Conservation (phyloP, 2,329 filamentous ascomycete species). For the Metarhizium guizhouense region DNA sequence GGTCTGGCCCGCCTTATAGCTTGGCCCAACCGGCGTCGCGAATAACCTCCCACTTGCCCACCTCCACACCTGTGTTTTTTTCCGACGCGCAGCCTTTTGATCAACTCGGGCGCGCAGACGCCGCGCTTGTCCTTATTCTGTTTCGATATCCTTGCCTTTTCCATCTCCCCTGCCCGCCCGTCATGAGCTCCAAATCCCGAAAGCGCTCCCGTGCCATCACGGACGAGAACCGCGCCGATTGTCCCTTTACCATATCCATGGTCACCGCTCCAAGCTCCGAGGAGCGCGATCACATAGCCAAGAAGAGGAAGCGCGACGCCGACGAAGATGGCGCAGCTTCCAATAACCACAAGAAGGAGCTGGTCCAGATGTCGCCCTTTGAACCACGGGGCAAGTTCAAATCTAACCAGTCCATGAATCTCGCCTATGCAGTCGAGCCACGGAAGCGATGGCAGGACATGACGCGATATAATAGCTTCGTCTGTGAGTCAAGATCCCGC, state of each 20-base stretch:
- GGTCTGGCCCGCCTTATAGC: neutral
- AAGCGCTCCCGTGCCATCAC: constrained; percentile 42
- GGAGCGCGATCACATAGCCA: constrained; percentile 32
- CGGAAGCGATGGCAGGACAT: constrained; percentile 46
- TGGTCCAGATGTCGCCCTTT: constrained; percentile 46
- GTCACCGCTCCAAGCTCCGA: constrained; percentile 19
- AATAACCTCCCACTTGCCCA: constrained; percentile 7
- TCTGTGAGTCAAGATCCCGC: constrained; percentile 34
- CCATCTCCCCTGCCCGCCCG: constrained; percentile 6
- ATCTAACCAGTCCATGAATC: constrained; percentile 42
- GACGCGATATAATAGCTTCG: constrained; percentile 54
- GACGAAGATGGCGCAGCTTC: constrained; percentile 26
- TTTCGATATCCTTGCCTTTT: constrained; percentile 1
- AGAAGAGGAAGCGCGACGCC: constrained; percentile 38
- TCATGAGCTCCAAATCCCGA: constrained; percentile 26
- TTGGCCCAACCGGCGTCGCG: constrained; percentile 5
- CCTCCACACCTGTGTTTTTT: neutral
- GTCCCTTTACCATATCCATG: constrained; percentile 38
- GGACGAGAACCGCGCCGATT: constrained; percentile 46
- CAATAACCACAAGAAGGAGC: constrained; percentile 30
- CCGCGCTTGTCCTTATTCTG: constrained; percentile 1
- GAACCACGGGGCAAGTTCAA: constrained; percentile 45
- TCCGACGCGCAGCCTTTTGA: neutral
- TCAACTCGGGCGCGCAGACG: constrained; percentile 3
- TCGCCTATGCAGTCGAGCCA: constrained; percentile 45